A percentile compares a stretch with the other conserved stretches of the same genome.
Evolutionary conservation across 2,329 filamentous ascomycete genomes (phyloP).

Genomic region (Paramyrothecium sp.): DNA sequence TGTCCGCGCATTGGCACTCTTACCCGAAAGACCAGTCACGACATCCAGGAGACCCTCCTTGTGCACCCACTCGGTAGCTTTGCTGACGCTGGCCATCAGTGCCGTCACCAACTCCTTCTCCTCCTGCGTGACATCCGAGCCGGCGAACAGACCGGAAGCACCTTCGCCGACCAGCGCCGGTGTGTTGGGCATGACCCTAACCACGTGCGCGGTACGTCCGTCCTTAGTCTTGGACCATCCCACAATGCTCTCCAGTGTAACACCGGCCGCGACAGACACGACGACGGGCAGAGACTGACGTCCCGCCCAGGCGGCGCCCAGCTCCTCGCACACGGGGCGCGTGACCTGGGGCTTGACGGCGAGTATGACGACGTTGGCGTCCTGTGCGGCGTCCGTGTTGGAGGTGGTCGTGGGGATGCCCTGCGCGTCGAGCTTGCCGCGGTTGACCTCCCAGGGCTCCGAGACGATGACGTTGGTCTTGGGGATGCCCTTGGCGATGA

Average conservation of each 20-base stretch:
- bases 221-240: slow-evolving; percentile 38
- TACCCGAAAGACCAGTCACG: slow-evolving; percentile 48
- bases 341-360: slow-evolving; percentile 52
- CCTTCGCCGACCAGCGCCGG: slow-evolving; percentile 50
- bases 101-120: slow-evolving; percentile 41
- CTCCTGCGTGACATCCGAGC: slow-evolving; percentile 35
- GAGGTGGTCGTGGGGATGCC: slow-evolving; percentile 45
- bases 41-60: slow-evolving; percentile 48
- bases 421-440: slow-evolving; percentile 43
- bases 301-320: slow-evolving; percentile 35
- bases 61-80: slow-evolving; percentile 48
- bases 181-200: slow-evolving; percentile 54
- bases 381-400: slow-evolving; percentile 41
- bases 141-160: slow-evolving; percentile 46
- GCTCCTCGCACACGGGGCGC: slow-evolving; percentile 44
- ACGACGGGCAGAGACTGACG: slow-evolving; percentile 37
- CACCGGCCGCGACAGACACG: slow-evolving; percentile 48
- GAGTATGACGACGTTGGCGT: slow-evolving; percentile 46
- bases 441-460: slow-evolving; percentile 53
- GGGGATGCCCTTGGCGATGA: slow-evolving; percentile 40
- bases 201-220: slow-evolving; percentile 38
- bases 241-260: slow-evolving; percentile 41
- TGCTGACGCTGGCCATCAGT: slow-evolving; percentile 44
- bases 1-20: slow-evolving; percentile 9
- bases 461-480: slow-evolving; percentile 45